Conservation (phyloP, 2,329 filamentous ascomycete species). For the Basipetospora chlamydospora region DNA sequence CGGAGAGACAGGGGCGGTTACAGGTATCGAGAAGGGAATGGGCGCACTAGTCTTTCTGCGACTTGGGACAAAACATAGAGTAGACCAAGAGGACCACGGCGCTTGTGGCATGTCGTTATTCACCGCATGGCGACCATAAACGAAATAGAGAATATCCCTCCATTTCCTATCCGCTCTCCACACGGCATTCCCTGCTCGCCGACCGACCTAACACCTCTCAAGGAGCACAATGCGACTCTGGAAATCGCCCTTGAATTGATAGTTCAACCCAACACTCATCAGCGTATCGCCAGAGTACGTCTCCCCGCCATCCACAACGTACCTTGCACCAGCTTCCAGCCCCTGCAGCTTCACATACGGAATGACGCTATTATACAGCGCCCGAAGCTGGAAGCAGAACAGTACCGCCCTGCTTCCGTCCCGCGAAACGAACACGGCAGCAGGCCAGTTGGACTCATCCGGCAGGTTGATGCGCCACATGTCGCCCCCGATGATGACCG, state of each 20-base stretch:
- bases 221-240: conserved; percentile 42
- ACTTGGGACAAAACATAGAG: no score
- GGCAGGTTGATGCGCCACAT: conserved; percentile 45
- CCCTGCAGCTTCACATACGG: conserved; percentile 41
- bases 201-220: conserved; percentile 19
- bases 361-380: conserved; percentile 34
- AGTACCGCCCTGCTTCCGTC: conserved; percentile 35
- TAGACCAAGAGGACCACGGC: no score
- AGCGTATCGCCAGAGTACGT: conserved; percentile 43
- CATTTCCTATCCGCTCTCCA: no score
- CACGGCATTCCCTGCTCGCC: background rate
- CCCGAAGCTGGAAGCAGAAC: conserved; percentile 45
- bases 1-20: no score
- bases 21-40: no score
- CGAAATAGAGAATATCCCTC: no score
- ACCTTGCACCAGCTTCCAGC: conserved; percentile 36
- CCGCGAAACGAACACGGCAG: conserved; percentile 41
- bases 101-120: no score
- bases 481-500: conserved; percentile 41
- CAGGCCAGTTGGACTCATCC: conserved; percentile 46
- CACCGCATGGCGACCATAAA: no score
- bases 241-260: conserved; percentile 35
- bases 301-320: conserved; percentile 35
- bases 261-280: conserved; percentile 47
- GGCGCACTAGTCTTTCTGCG: no score